Evolutionary conservation across 2,329 filamentous ascomycete genomes (phyloP), one percentile per base, ranked within the genome.

Genomic region (Stagonosporopsis rhizophila): DNA sequence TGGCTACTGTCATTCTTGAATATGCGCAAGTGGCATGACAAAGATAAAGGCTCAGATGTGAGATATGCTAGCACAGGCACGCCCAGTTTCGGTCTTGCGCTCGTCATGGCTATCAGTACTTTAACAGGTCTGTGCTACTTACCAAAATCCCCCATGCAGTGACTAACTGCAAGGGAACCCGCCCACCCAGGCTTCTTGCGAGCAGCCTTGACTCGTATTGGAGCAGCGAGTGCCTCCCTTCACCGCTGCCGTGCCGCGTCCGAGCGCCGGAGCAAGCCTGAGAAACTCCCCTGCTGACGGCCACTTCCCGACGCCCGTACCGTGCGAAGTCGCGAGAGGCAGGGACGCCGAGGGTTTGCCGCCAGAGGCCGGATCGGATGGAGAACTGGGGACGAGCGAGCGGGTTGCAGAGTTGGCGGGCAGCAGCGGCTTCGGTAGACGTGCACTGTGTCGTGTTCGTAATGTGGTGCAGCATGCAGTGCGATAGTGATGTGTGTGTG

Each of bases 181-280:
- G 27, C 46, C 46, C 46, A 19, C 46, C 46, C 46, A 49, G 46
- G 46, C 46, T 49, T 49, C 27, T 41, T 25, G 11, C 37, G 37
- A 41, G 37, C 37, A 41, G 37, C 46, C 37, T 49, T 34, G 37
- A 40, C 27, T 41, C 37, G 37, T 30, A 34, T 19, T 39, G 15
- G 19, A 3, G 8, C 34, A 39, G 34, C 44, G 28, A 7, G 27
- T 14, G 37, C 19, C 37, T 11, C 17, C 37, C 6, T 40, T 19
- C 37, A 40, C 37, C 37, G 19, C 37, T 40, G 37, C 37, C 11
- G 37, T 40, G 20, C 37, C 37, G 19, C 8, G 20, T 40, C 23
- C 27, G 17, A 25, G 45, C 23, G 35, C 35, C 45, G 45, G 45
- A 48, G 45, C 45, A 48, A 48, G 45, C 45, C 45, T 40, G 45